Base-by-base conservation (phyloP, 768 basidiomycete genomes). In the Termitomyces sp. region DNA sequence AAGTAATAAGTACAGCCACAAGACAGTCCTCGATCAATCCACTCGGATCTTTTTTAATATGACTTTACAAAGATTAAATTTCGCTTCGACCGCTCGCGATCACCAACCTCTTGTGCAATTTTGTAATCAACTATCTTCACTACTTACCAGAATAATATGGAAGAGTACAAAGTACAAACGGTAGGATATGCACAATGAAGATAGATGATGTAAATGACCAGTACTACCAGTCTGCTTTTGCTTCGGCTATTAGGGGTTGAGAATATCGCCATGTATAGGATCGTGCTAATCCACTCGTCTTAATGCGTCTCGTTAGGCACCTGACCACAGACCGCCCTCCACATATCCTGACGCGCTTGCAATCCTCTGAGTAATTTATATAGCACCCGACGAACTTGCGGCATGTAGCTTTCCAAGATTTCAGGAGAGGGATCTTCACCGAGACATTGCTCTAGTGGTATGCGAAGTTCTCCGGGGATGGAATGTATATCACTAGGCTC, bases 301-400 rank as follows among this genome's bases (percentile, higher is more conserved):
- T 44, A 58, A 20, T 52, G 52, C 30, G 48, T 45, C 24, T 54
- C 57, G 16, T 47, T 33, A 26, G 57, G 48, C 32, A 51, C 48
- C 14, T 40, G 47, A 28, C 60, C 62, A 6, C 65, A 58, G 26
- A 50, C 60, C 14, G 70, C 67, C n/a, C 62, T 70, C 75, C 78
- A 81, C 10, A 69, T 66, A 18, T 73, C 75, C 58, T 96, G 94
- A 64, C 92, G 92, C 48, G 70, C 76, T 58, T 93, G 89, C 18
- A 98, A 79, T 13, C 92, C 94, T 61, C 87, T 86, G 13, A 98
- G 76, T 18, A 98, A 81, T 61, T 79, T 84, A 65, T 86, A 90
- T 60, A 98, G 85, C 65, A 95, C 88, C 59, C 76, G 79, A 48
- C 91, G 84, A 38, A 98, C 87, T 55, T 85, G 79, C 10, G 95